Conservation (phyloP, 768 basidiomycete genomes). For the Russula dissimulans region DNA sequence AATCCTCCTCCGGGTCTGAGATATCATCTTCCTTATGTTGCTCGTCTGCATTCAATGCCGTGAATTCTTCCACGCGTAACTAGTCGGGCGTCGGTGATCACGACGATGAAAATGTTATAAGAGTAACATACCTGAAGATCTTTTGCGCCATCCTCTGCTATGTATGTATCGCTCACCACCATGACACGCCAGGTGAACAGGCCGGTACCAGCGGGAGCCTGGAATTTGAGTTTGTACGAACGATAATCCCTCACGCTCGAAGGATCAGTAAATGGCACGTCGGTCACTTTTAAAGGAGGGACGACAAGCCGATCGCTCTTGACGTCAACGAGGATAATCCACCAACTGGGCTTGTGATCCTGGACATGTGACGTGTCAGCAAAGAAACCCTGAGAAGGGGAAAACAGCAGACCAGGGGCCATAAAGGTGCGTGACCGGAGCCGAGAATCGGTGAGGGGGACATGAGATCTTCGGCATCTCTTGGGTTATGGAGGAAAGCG, state of each 20-base stretch:
- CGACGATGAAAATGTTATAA: not conserved
- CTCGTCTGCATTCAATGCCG: constrained; percentile 47
- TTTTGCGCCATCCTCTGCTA: constrained; percentile 65
- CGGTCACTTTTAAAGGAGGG: constrained; percentile 72
- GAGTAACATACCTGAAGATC: constrained; percentile 58
- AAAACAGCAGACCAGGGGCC: constrained; percentile 63
- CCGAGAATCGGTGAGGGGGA: constrained; percentile 35
- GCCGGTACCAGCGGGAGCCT: constrained; percentile 79
- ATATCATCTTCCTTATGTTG: constrained; percentile 80
- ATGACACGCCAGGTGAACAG: constrained; percentile 84
- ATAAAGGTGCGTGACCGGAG: constrained; percentile 85
- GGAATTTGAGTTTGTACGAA: constrained; percentile 88
- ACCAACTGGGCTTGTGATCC: constrained; percentile 88
- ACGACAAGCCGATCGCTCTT: constrained; percentile 80
- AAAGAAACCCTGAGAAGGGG: not conserved
- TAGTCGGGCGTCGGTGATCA: constrained; percentile 25
- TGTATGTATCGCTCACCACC: constrained; percentile 79
- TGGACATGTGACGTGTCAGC: constrained; percentile 25
- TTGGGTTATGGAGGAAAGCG: constrained; percentile 54
- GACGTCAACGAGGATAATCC: constrained; percentile 82
- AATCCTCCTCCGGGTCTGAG: constrained; percentile 95
- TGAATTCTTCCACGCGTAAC: constrained; percentile 78
- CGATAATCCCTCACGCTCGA: constrained; percentile 52
- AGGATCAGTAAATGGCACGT: constrained; percentile 58
- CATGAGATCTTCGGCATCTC: constrained; percentile 52